Percentiles rank a stretch among this genome's conserved stretches.
These are phyloP conservation scores for Leptographium procerum DNA, from an alignment of 2,329 filamentous ascomycete species.

Conservation along the genomic window DNA sequence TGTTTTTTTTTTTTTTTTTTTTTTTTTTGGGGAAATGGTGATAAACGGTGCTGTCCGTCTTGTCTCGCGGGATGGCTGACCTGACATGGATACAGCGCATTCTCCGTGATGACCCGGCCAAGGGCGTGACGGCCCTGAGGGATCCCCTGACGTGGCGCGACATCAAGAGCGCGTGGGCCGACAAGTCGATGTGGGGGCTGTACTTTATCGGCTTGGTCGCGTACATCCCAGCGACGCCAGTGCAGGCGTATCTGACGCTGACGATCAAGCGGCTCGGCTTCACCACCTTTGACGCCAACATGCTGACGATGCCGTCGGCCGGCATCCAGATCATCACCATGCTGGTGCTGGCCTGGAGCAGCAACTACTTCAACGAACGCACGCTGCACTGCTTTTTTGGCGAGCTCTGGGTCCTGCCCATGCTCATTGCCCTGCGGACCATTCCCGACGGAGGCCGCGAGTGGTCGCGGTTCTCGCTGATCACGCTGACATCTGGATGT, in stretches of 20 bases:
- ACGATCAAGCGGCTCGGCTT: conserved; percentile 46
- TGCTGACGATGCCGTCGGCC: conserved; percentile 50
- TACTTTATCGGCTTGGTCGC: conserved; percentile 37
- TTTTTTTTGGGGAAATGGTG: no score
- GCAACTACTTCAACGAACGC: conserved; percentile 34
- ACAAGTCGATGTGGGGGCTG: conserved; percentile 34
- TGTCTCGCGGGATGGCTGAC: no score
- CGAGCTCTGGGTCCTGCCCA: conserved; percentile 23
- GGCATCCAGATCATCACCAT: conserved; percentile 41
- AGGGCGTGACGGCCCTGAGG: conserved; percentile 34
- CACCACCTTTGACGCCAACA: conserved; percentile 46
- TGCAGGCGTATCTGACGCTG: conserved; percentile 40
- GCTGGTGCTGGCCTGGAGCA: conserved; percentile 32
- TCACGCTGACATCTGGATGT: conserved; percentile 25
- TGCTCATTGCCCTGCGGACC: conserved; percentile 38
- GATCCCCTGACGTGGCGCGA: conserved; percentile 31
- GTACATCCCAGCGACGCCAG: conserved; percentile 37
- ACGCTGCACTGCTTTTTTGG: conserved; percentile 32
- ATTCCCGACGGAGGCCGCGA: conserved; percentile 34
- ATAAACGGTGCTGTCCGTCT: no score
- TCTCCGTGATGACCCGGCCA: conserved; percentile 41
- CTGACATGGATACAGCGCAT: conserved; percentile 23
- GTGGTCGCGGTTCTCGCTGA: conserved; percentile 40
- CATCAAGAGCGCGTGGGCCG: conserved; percentile 21
- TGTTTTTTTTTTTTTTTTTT: no score